A percentile compares a stretch with the other conserved stretches of the same genome.
phyloP scores from a whole-genome alignment of 2,329 filamentous ascomycete genomes.

The Chalaropsis ovoidea region DNA sequence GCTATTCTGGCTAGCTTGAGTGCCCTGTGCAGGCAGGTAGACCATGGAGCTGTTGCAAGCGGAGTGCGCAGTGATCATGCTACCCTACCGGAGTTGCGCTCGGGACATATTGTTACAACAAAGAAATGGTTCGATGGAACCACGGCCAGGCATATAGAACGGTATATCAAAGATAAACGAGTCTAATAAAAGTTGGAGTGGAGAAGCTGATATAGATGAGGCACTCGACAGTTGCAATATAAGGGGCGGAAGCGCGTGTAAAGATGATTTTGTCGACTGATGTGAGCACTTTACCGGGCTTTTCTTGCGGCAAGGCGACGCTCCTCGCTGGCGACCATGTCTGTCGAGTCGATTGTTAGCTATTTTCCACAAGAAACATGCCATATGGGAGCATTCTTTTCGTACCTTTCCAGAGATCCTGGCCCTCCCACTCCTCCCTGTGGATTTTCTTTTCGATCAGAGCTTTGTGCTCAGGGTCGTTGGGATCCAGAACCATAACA shows the following conservation, averaged over 20 bases:
- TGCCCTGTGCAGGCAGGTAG: not conserved
- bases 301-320: slow-evolving; percentile 41
- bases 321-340: slow-evolving; percentile 78
- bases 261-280: slow-evolving; percentile 2
- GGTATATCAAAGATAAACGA: not conserved
- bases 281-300: slow-evolving; percentile 22
- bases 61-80: not conserved
- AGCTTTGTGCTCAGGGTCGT: slow-evolving; percentile 73
- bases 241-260: not conserved
- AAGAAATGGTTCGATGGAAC: not conserved
- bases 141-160: not conserved
- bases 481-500: slow-evolving; percentile 65
- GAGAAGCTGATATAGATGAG: slow-evolving; percentile 5
- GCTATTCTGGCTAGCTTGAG: not conserved
- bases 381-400: slow-evolving; percentile 28
- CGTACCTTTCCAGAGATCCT: slow-evolving; percentile 83
- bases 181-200: not conserved
- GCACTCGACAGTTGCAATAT: not conserved
- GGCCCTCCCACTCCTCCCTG: slow-evolving; percentile 75
- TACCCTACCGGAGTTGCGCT: slow-evolving; percentile 1
- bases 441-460: slow-evolving; percentile 80
- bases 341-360: slow-evolving; percentile 35
- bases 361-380: slow-evolving; percentile 4
- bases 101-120: not conserved
- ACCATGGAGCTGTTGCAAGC: not conserved